These are phyloP conservation scores for Mortierella polycephala DNA, from an alignment of 371 early-diverging fungal genomes.

Conservation along the genomic window DNA sequence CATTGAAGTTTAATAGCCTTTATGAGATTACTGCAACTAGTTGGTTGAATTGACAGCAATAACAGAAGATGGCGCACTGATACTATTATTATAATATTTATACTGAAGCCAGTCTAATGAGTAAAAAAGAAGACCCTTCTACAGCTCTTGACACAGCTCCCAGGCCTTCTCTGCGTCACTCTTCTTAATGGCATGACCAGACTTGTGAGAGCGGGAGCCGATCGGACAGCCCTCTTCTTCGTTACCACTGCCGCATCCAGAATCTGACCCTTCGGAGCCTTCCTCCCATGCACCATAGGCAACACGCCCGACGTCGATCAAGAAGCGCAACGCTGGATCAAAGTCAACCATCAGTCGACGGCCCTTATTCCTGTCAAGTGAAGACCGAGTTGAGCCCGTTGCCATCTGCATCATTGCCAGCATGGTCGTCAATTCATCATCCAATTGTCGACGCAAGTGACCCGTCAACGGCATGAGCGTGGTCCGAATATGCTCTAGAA, in stretches of 20 bases:
- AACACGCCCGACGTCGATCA: conserved; percentile 48
- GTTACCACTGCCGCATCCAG: conserved; percentile 45
- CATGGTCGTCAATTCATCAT: conserved; percentile 45
- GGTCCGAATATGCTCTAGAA: conserved; percentile 47
- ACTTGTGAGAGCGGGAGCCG: conserved; percentile 2
- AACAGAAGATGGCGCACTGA: too few species aligned
- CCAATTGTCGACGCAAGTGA: conserved; percentile 45
- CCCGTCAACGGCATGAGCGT: conserved; percentile 49
- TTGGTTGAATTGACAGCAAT: too few species aligned
- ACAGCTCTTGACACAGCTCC: conserved; percentile 45
- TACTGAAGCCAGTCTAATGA: too few species aligned
- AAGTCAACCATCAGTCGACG: conserved; percentile 29
- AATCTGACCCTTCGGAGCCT: conserved; percentile 48
- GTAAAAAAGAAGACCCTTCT: too few species aligned
- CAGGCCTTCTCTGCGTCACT: conserved; percentile 52
- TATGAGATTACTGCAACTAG: too few species aligned
- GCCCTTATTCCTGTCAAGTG: conserved; percentile 15
- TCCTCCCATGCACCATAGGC: conserved; percentile 54
- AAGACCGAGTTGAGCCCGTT: conserved; percentile 24
- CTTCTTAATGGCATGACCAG: conserved; percentile 24
- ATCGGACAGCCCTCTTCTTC: conserved; percentile 23
- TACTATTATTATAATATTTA: too few species aligned
- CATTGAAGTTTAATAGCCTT: too few species aligned
- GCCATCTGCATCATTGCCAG: conserved; percentile 36
- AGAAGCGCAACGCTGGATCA: conserved; percentile 41